Base-by-base conservation (phyloP, 2,329 filamentous ascomycete species). In the Coleophoma eucalyptorum region DNA sequence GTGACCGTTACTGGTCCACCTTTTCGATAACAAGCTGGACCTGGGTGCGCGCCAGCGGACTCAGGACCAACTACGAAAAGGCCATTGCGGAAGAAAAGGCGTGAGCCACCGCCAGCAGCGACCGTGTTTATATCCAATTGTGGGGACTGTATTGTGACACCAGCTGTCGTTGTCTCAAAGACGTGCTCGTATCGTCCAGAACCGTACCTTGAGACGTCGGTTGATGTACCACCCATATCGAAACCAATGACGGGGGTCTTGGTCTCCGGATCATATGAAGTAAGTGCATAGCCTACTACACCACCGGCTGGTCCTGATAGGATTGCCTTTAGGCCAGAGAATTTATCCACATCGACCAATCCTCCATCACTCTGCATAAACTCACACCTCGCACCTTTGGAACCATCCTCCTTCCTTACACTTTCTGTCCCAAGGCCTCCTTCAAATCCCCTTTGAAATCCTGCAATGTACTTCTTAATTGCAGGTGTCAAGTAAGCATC, bases 41-140 rank as follows among this genome's bases (percentile, higher is more conserved):
- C 92, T 0, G 92, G 92, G 61, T 96, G 90, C 2, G 92, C 91
- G 31, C 89, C 87, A 1, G 91, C 92, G 6, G 89, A 94, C 64
- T 96, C 90, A 0, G 92, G 92, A 0, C 92, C 92, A 3, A 96
- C 91, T 0, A 92, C 87, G 58, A 97, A 96, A 0, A 97, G 74
- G 1, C 92, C 91, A 57, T 96, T 96, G 55, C 82, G 84, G 79
- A 90, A 96, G 69, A 95, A 94, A 3, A 97, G 75, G 31, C 86
- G 78, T 1, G 88, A 93, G 6, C 90, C 90, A 55, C 92, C 92
- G 43, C 92, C 92, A 3, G 92, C 92, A 5, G 92, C 92, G 1
- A 97, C 92, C 0, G 92, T 97, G 68, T 96, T 96, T 71, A 96
- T 96, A 63, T 96, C 91, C 0, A 96, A 78, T 63, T 96, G 91